Conservation (phyloP, 768 basidiomycete species). For the Boletus sp. region DNA sequence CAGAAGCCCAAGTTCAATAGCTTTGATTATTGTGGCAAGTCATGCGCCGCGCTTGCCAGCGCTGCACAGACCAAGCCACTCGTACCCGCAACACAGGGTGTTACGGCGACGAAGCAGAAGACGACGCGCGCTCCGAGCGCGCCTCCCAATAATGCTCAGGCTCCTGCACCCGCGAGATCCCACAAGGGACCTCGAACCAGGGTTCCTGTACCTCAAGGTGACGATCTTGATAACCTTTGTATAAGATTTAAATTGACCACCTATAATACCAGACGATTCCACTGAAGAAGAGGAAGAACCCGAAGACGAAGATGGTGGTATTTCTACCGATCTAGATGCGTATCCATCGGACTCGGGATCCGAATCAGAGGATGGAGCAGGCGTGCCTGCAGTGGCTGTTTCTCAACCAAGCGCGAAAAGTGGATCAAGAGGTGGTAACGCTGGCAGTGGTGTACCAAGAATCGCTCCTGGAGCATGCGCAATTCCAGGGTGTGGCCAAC, state of each 20-base stretch:
- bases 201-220: constrained; percentile 19
- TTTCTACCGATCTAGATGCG: constrained; percentile 30
- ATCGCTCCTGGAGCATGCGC: constrained; percentile 41
- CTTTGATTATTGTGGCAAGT: constrained; percentile 64
- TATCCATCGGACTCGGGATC: constrained; percentile 31
- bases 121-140: constrained; percentile 6
- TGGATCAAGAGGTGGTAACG: constrained; percentile 11
- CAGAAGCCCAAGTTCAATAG: constrained; percentile 59
- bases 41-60: constrained; percentile 52
- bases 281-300: constrained; percentile 25
- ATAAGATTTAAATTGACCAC: constrained; percentile 10
- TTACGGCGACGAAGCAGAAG: constrained; percentile 20
- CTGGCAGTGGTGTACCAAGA: constrained; percentile 1
- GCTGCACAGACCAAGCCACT: constrained; percentile 20
- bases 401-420: constrained; percentile 8
- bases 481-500: constrained; percentile 56
- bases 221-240: constrained; percentile 7
- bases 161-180: constrained; percentile 7
- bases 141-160: constrained; percentile 5
- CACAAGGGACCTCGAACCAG: constrained; percentile 16
- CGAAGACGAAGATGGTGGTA: constrained; percentile 19
- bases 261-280: constrained; percentile 19
- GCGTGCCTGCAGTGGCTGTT: constrained; percentile 6
- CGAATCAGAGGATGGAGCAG: constrained; percentile 23
- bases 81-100: constrained; percentile 10